Percentiles rank a stretch among this genome's conserved stretches.
Evolutionary conservation across 1,139 yeast species (phyloP).

Genomic region (Taphrina wiesneri): DNA sequence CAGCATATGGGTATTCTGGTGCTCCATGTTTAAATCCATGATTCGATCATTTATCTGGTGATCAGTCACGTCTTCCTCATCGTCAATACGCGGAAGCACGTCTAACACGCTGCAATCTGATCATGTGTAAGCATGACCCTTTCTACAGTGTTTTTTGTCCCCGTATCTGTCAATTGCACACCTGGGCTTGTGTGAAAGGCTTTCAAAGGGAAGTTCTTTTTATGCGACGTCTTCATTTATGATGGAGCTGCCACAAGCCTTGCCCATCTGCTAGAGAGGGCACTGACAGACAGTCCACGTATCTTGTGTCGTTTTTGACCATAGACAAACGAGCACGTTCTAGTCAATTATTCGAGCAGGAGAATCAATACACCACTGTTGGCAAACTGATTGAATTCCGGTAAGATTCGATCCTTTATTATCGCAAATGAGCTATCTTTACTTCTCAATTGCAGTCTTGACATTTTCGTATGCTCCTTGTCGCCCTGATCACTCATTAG

Average conservation of each 20-base stretch:
- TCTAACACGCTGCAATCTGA: no score
- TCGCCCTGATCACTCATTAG: slow-evolving; percentile 4
- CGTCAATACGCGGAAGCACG: no score
- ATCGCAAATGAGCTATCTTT: neutral
- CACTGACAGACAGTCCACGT: slow-evolving; percentile 11
- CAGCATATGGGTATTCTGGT: no score
- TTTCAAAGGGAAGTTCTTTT: slow-evolving; percentile 6
- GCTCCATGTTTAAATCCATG: no score
- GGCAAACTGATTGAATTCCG: no score
- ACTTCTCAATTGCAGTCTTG: slow-evolving; percentile 17
- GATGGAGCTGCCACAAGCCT: slow-evolving; percentile 14
- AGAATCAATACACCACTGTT: no score
- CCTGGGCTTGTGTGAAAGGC: slow-evolving; percentile 27
- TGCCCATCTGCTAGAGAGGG: slow-evolving; percentile 2
- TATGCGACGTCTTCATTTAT: slow-evolving; percentile 22
- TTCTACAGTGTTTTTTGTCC: slow-evolving; percentile 7
- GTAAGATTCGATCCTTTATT: neutral
- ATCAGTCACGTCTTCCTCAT: no score
- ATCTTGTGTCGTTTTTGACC: neutral
- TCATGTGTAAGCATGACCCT: no score
- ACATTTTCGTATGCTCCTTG: slow-evolving; percentile 31
- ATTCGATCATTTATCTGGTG: no score
- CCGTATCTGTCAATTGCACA: slow-evolving; percentile 32
- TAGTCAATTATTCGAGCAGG: no score
- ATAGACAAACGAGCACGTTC: neutral